Conservation (phyloP, 768 basidiomycete genomes). For the Lentinula boryana region DNA sequence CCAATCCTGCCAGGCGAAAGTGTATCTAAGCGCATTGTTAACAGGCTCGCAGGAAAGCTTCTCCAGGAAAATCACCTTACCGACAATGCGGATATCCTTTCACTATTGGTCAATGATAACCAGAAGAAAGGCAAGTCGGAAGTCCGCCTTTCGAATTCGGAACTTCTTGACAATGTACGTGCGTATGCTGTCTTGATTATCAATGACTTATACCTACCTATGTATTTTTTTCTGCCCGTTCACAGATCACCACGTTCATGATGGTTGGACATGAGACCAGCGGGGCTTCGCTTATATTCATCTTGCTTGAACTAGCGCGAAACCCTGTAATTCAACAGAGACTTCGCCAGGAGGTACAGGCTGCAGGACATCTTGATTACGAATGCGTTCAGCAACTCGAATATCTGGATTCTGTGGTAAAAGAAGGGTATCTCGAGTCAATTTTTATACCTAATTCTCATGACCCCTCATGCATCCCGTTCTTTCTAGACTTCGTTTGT, state of each 20-base stretch:
- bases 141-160: slow-evolving; percentile 12
- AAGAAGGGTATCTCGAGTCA: slow-evolving; percentile 26
- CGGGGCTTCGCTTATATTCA: slow-evolving; percentile 27
- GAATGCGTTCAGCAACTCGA: slow-evolving; percentile 31
- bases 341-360: slow-evolving; percentile 32
- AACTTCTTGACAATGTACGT: slow-evolving; percentile 21
- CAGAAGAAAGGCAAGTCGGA: not conserved
- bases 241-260: slow-evolving; percentile 15
- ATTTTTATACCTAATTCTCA: not conserved
- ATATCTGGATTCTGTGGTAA: slow-evolving; percentile 35
- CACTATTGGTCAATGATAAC: slow-evolving; percentile 16
- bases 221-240: not conserved
- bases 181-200: not conserved
- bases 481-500: slow-evolving; percentile 27
- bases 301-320: slow-evolving; percentile 31
- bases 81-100: slow-evolving; percentile 19
- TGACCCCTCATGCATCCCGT: not conserved
- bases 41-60: slow-evolving; percentile 17
- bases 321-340: slow-evolving; percentile 28
- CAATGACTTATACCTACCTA: not conserved
- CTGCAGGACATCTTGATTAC: slow-evolving; percentile 25
- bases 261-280: slow-evolving; percentile 31
- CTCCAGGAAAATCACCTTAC: slow-evolving; percentile 11
- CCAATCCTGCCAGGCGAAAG: slow-evolving; percentile 20
- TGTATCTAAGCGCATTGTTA: slow-evolving; percentile 17